Conservation (phyloP, 139 green algal genomes). For the Diplosphaera chodatii region DNA sequence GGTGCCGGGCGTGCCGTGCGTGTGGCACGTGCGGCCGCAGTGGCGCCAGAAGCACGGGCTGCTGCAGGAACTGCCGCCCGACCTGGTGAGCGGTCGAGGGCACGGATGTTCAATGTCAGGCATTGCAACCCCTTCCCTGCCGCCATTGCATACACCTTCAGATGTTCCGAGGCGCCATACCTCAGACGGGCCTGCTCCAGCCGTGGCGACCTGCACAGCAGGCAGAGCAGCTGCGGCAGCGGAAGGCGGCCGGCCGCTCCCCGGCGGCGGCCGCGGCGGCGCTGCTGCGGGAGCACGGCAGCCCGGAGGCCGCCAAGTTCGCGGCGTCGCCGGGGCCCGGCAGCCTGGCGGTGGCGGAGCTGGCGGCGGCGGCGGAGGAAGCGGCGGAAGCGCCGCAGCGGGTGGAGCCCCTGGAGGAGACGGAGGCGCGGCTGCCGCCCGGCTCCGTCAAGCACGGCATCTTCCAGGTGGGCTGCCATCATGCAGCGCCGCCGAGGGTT, state of each 20-base stretch:
- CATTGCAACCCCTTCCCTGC: too few species aligned
- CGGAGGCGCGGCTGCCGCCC: conserved; percentile 39
- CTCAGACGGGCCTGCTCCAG: conserved; percentile 4
- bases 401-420: conserved; percentile 36
- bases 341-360: background rate
- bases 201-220: conserved; percentile 13
- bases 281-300: background rate
- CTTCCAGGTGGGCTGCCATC: conserved; percentile 35
- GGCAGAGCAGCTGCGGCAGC: background rate
- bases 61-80: conserved; percentile 12
- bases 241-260: too few species aligned
- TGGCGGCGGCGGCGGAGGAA: conserved; percentile 13
- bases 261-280: background rate
- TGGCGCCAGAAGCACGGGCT: conserved; percentile 14
- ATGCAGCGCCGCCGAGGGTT: too few species aligned
- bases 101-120: too few species aligned
- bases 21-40: conserved; percentile 24
- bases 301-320: background rate
- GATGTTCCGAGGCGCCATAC: too few species aligned
- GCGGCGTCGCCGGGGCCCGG: background rate
- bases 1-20: conserved; percentile 25
- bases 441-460: conserved; percentile 46
- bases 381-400: conserved; percentile 4
- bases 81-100: conserved; percentile 23
- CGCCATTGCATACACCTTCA: too few species aligned